These are phyloP conservation scores for Aureobasidium vineae DNA, from an alignment of 2,329 filamentous ascomycete species.

Conservation along the genomic window DNA sequence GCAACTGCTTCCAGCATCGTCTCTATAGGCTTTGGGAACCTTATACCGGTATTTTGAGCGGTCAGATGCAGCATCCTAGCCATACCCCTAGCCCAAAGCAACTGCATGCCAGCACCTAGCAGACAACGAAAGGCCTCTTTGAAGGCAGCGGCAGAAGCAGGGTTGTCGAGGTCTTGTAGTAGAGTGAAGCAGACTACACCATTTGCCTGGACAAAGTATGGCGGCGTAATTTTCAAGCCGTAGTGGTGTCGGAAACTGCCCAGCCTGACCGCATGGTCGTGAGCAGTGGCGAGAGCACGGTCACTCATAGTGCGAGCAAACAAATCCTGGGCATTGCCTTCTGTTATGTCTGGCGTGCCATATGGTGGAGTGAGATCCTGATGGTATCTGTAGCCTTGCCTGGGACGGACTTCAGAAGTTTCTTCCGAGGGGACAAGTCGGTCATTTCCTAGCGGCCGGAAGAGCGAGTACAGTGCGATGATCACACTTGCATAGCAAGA, in stretches of 20 bases:
- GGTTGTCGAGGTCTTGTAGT: constrained; percentile 8
- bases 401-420: not conserved
- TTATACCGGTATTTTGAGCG: not conserved
- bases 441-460: not conserved
- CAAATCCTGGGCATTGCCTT: not conserved
- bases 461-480: constrained; percentile 8
- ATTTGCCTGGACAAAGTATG: constrained; percentile 22
- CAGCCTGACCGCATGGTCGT: not conserved
- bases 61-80: constrained; percentile 25
- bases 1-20: not conserved
- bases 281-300: not conserved
- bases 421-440: not conserved
- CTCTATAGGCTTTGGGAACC: not conserved
- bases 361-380: not conserved
- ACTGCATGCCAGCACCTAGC: constrained; percentile 24
- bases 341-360: not conserved
- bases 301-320: not conserved
- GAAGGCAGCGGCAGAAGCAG: constrained; percentile 8
- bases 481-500: constrained; percentile 25
- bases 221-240: constrained; percentile 24
- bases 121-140: constrained; percentile 28
- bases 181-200: constrained; percentile 25
- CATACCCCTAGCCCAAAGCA: constrained; percentile 24
- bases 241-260: constrained; percentile 27
- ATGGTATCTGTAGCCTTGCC: not conserved